Evolutionary conservation across 1,139 yeast species (phyloP).

Genomic region (Kurtzmaniella quercitrusa): DNA sequence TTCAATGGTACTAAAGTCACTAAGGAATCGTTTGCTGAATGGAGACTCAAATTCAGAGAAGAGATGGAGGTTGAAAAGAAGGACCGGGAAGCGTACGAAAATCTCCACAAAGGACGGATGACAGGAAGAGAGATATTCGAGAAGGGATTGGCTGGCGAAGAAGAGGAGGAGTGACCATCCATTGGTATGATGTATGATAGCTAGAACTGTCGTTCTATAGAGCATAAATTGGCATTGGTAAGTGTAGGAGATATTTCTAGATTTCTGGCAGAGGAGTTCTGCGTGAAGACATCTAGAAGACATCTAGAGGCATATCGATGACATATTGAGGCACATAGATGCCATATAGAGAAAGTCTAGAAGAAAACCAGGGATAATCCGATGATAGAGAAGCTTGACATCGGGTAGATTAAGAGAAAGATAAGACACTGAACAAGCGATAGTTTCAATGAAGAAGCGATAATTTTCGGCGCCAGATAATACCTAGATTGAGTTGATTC

Average conservation of each 20-base stretch:
- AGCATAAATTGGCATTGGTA: background rate
- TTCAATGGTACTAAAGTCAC: slow-evolving; percentile 83
- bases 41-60: slow-evolving; percentile 65
- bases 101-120: slow-evolving; percentile 69
- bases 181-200: background rate
- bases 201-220: background rate
- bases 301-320: no score
- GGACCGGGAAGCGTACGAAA: slow-evolving; percentile 45
- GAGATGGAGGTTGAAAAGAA: slow-evolving; percentile 54
- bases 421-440: no score
- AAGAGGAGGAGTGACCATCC: slow-evolving; percentile 32
- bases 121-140: slow-evolving; percentile 91
- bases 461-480: no score
- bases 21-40: slow-evolving; percentile 56
- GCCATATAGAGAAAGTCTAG: background rate
- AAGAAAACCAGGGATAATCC: no score
- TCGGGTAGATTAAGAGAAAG: no score
- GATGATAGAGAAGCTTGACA: no score
- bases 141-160: slow-evolving; percentile 70
- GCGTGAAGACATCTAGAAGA: no score
- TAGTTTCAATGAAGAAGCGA: no score
- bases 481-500: no score
- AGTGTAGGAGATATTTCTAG: background rate
- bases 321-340: background rate
- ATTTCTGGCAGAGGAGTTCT: no score